Evolutionary conservation across 805 yeast species (phyloP).

Genomic region (Cyberlindnera suaveolens): DNA sequence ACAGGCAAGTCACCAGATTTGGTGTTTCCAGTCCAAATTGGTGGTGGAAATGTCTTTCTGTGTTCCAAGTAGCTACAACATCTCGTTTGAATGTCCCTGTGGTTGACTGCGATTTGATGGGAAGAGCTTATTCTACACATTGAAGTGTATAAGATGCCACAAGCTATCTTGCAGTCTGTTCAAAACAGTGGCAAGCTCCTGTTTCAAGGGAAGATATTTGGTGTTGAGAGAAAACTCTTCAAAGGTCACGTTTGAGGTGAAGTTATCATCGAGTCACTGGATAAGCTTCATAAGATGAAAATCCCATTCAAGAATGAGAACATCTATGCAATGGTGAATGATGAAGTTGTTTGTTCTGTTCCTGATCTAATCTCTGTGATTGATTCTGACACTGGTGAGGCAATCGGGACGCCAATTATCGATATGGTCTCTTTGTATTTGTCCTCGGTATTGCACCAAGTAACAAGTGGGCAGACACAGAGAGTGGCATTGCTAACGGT

Average conservation of each 20-base stretch:
- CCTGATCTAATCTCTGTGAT: slow-evolving; percentile 41
- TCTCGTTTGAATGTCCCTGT: slow-evolving; percentile 25
- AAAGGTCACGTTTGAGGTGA: slow-evolving; percentile 42
- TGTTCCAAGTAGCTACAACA: slow-evolving; percentile 7
- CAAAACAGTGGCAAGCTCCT: slow-evolving; percentile 31
- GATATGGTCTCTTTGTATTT: slow-evolving; percentile 39
- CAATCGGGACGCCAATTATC: slow-evolving; percentile 41
- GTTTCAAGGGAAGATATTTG: slow-evolving; percentile 38
- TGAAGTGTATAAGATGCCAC: slow-evolving; percentile 32
- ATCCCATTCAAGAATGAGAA: slow-evolving; percentile 47
- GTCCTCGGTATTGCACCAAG: slow-evolving; percentile 36
- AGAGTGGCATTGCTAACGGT: slow-evolving; percentile 31
- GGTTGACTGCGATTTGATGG: slow-evolving; percentile 40
- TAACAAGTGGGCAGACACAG: slow-evolving; percentile 32
- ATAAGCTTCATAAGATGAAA: slow-evolving; percentile 13
- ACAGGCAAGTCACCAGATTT: slow-evolving; percentile 27
- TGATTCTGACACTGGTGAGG: slow-evolving; percentile 38
- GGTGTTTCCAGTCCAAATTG: slow-evolving; percentile 35
- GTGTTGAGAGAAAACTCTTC: slow-evolving; percentile 34
- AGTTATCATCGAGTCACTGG: slow-evolving; percentile 28
- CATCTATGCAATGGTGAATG: slow-evolving; percentile 28
- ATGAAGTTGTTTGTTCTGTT: slow-evolving; percentile 32
- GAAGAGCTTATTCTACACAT: slow-evolving; percentile 41
- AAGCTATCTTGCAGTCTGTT: slow-evolving; percentile 31
- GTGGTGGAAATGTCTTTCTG: slow-evolving; percentile 30